Base-by-base conservation (phyloP, 352 stramenopile species). In the Pythium pyrilobum region DNA sequence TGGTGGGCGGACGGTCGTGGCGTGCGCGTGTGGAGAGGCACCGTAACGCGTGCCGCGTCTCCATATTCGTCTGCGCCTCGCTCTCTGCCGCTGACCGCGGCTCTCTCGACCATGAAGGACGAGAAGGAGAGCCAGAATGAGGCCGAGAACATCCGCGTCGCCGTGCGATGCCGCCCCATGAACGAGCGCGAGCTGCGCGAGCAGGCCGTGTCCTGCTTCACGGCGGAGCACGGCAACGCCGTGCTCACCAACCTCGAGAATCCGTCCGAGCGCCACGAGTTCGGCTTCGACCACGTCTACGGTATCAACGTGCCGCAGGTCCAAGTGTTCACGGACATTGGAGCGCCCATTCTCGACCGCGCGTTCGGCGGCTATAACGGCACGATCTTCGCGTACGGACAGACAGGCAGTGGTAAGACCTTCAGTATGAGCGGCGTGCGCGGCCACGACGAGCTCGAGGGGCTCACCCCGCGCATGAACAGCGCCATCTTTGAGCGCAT, bases 391-490 rank as follows among this genome's bases (percentile, higher is more conserved):
- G 86, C 86, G 13, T 95, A 94, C 34, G 83, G 85, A 18, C 85
- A 96, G 59, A 96, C 85, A 3, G 83, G 85, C 5, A 93, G 79
- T 59, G 85, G 81, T 18, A 95, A 95, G 56, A 92, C 85, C 23
- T 95, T 94, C 63, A 95, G 79, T 42, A 95, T 96, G 85, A 91
- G 75, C 32, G 85, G 89, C 16, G 71, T 89, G 8, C 65, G 67
- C 25, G 82, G 72, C 21, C 56, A 73, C 25, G 77, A 88, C 41
- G 51, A 65, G 4, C 56, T 90, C 9, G 74, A 91, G 46, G 92
- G 92, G 1, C 77, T 98, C 18, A 97, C 97, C 59, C 90, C 92
- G 24, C 83, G 86, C 54, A 86, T 97, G 58, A 97, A 97, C 67
- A 67, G 67, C 24, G 74, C 86, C 8, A 87, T 98, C 25, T 98